Evolutionary conservation across 2,329 filamentous ascomycete genomes (phyloP).

Genomic region (Aspergillus arachidicola): DNA sequence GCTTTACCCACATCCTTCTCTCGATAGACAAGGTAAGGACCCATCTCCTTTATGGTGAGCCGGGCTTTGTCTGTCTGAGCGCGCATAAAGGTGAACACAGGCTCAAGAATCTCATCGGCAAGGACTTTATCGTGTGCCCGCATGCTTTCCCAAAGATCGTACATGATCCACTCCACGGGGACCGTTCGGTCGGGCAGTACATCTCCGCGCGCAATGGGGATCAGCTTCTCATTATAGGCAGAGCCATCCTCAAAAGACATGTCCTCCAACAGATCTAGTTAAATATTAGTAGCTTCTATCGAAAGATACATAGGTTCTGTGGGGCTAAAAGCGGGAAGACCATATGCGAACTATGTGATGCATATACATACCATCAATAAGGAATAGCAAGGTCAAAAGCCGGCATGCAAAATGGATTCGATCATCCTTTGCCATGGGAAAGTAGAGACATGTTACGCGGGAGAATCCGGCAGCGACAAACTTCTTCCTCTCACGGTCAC

Average conservation of each 20-base stretch:
- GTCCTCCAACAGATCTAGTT: background rate
- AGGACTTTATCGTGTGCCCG: background rate
- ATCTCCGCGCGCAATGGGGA: background rate
- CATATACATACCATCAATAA: background rate
- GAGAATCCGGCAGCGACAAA: too few species aligned
- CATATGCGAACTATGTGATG: background rate
- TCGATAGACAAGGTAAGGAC: background rate
- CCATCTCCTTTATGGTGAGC: background rate
- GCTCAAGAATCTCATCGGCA: background rate
- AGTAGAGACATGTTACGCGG: too few species aligned
- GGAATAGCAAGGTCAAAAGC: background rate
- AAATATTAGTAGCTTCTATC: too few species aligned
- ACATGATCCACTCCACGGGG: background rate
- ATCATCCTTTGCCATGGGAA: too few species aligned
- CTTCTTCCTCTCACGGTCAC: too few species aligned
- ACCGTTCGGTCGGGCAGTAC: background rate
- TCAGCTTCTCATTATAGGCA: background rate
- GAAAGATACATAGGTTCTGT: too few species aligned
- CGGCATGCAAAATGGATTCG: too few species aligned
- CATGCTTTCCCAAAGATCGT: background rate
- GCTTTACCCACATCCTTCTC: background rate
- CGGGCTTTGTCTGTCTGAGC: background rate
- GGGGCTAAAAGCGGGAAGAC: background rate
- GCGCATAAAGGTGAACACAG: background rate
- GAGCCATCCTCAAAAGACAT: constrained; percentile 3